Percentiles rank a stretch among this genome's conserved stretches.
These are phyloP conservation scores for Chlamydomonas incerta DNA, from an alignment of 139 green algal genomes.

Conservation along the genomic window DNA sequence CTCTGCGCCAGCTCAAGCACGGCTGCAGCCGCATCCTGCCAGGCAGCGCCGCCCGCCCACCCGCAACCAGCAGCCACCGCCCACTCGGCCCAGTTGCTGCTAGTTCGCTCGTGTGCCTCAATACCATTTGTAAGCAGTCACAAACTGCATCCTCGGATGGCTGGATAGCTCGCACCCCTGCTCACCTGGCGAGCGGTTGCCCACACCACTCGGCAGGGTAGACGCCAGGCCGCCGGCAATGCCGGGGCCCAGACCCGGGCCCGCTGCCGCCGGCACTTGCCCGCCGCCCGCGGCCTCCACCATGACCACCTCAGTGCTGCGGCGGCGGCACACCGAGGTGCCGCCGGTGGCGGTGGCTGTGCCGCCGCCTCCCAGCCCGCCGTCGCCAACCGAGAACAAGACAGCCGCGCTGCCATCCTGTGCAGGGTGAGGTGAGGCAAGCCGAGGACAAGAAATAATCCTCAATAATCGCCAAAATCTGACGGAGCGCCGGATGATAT, in stretches of 20 bases:
- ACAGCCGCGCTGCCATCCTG: slow-evolving; percentile 22
- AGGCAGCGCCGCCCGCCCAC: too few relatives aligned
- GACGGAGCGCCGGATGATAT: too few relatives aligned
- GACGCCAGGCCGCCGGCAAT: neutral
- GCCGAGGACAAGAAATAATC: too few relatives aligned
- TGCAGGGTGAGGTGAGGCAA: neutral
- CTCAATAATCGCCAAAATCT: too few relatives aligned
- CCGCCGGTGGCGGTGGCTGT: neutral
- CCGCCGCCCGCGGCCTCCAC: slow-evolving; percentile 8
- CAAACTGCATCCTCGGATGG: too few relatives aligned
- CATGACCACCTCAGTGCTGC: slow-evolving; percentile 10
- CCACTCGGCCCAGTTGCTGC: too few relatives aligned
- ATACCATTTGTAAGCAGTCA: too few relatives aligned
- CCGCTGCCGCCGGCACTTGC: neutral
- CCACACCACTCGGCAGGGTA: neutral
- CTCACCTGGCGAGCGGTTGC: neutral
- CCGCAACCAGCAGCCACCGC: too few relatives aligned
- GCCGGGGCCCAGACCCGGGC: too few relatives aligned
- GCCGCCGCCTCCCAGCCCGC: neutral
- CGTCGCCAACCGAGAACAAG: neutral
- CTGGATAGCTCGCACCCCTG: neutral
- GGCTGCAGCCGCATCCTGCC: too few relatives aligned
- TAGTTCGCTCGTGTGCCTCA: too few relatives aligned
- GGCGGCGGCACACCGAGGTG: slow-evolving; percentile 12
- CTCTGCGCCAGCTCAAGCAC: too few relatives aligned